Conservation (phyloP, 1,284 basidiomycete genomes). For the Athelia sp. region DNA sequence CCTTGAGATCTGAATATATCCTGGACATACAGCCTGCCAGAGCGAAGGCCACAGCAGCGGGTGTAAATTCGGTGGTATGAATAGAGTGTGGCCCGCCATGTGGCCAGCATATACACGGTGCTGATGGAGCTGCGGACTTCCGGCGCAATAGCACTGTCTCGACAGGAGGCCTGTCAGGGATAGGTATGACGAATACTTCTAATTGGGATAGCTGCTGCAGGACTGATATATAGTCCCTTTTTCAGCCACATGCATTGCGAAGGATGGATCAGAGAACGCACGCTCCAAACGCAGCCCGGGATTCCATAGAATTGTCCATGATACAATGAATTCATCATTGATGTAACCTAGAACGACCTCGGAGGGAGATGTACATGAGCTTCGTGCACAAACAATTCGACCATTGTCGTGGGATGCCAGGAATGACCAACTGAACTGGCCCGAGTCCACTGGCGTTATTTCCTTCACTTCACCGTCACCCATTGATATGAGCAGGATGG, state of each 20-base stretch:
- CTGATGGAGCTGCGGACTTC: slow-evolving; percentile 12
- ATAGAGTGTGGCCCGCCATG: slow-evolving; percentile 69
- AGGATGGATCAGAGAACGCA: slow-evolving; percentile 21
- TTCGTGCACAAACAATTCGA: slow-evolving; percentile 45
- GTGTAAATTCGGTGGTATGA: slow-evolving; percentile 41
- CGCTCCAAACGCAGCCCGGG: slow-evolving; percentile 33
- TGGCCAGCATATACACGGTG: slow-evolving; percentile 41
- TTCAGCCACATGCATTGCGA: slow-evolving; percentile 1
- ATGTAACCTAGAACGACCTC: slow-evolving; percentile 47
- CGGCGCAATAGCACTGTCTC: slow-evolving; percentile 48
- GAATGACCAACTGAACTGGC: slow-evolving; percentile 45
- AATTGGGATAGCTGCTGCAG: slow-evolving; percentile 34
- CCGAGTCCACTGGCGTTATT: slow-evolving; percentile 32
- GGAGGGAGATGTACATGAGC: slow-evolving; percentile 41
- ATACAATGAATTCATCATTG: slow-evolving; percentile 20
- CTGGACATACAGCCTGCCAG: slow-evolving; percentile 54
- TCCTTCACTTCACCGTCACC: slow-evolving; percentile 33
- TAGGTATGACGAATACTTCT: slow-evolving; percentile 33
- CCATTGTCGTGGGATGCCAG: slow-evolving; percentile 44
- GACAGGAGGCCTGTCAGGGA: slow-evolving; percentile 42
- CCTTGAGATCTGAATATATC: slow-evolving; percentile 49
- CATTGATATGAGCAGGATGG: slow-evolving; percentile 39
- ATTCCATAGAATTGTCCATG: slow-evolving; percentile 39
- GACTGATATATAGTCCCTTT: slow-evolving; percentile 34
- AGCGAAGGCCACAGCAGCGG: slow-evolving; percentile 39